These are phyloP conservation scores for Phylloporus scabripes DNA, from an alignment of 768 basidiomycete genomes.

Conservation along the genomic window DNA sequence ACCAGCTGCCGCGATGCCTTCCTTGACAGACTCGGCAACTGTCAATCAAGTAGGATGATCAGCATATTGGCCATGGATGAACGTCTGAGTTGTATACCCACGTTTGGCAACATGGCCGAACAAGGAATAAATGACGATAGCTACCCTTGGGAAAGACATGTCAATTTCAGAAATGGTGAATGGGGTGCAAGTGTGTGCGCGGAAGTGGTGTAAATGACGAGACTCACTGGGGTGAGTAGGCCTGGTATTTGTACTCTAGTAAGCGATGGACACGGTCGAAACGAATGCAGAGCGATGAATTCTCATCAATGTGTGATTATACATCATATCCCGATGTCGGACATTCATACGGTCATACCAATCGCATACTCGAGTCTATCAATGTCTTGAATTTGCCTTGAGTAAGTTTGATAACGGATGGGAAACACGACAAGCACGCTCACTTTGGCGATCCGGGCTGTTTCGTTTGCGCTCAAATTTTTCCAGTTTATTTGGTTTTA, in stretches of 20 bases:
- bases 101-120: constrained; percentile 69
- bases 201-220: background rate
- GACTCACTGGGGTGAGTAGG: background rate
- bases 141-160: constrained; percentile 50
- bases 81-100: constrained; percentile 31
- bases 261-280: background rate
- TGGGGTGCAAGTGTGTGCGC: background rate
- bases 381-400: too few species aligned
- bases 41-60: constrained; percentile 2
- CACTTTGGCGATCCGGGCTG: too few species aligned
- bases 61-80: background rate
- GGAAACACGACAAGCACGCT: too few species aligned
- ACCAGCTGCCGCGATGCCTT: constrained; percentile 44
- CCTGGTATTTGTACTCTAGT: background rate
- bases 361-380: too few species aligned
- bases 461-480: too few species aligned
- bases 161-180: background rate
- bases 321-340: background rate
- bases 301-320: too few species aligned
- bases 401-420: too few species aligned
- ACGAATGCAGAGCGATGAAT: too few species aligned
- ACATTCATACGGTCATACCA: too few species aligned
- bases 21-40: constrained; percentile 60
- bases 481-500: too few species aligned
- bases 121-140: constrained; percentile 69